Conservation (phyloP, 2,329 filamentous ascomycete species). For the Paracoccidioides lutzii region DNA sequence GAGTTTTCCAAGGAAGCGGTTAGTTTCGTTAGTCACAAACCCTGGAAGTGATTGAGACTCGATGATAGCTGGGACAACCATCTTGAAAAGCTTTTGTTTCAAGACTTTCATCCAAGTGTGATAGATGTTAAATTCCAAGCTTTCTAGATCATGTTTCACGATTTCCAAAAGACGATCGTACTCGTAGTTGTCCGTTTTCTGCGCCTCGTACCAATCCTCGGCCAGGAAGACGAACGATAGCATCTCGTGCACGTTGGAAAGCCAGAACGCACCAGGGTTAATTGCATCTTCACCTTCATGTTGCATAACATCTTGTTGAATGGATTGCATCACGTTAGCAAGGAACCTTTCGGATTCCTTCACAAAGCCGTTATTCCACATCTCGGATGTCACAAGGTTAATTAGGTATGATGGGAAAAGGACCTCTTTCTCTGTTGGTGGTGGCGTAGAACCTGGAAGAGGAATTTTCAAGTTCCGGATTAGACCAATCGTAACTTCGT, state of each 20-base stretch:
- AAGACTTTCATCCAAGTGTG: constrained; percentile 99
- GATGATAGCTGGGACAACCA: constrained; percentile 98
- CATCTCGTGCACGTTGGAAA: constrained; percentile 99
- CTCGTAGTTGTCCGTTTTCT: constrained; percentile 98
- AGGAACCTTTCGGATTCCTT: constrained; percentile 98
- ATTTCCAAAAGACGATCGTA: constrained; percentile 96
- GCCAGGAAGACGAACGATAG: constrained; percentile 97
- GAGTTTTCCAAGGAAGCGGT: constrained; percentile 93
- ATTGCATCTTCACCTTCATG: constrained; percentile 95
- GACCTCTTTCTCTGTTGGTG: constrained; percentile 95
- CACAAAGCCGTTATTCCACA: constrained; percentile 99
- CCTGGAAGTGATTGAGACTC: constrained; percentile 96
- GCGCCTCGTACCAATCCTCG: constrained; percentile 98
- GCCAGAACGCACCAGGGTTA: constrained; percentile 95
- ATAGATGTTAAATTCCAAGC: constrained; percentile 98
- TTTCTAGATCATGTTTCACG: constrained; percentile 97
- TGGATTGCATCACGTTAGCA: constrained; percentile 98
- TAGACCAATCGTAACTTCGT: constrained; percentile 90
- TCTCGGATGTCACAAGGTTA: constrained; percentile 96
- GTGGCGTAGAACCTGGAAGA: constrained; percentile 68
- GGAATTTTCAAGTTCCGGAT: constrained; percentile 97
- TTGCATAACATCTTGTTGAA: constrained; percentile 98
- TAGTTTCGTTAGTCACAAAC: constrained; percentile 97
- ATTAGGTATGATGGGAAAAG: constrained; percentile 98
- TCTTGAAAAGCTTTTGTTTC: constrained; percentile 98